Conservation (phyloP, 148 eudicot genomes). For the Persicaria tinctoria region DNA sequence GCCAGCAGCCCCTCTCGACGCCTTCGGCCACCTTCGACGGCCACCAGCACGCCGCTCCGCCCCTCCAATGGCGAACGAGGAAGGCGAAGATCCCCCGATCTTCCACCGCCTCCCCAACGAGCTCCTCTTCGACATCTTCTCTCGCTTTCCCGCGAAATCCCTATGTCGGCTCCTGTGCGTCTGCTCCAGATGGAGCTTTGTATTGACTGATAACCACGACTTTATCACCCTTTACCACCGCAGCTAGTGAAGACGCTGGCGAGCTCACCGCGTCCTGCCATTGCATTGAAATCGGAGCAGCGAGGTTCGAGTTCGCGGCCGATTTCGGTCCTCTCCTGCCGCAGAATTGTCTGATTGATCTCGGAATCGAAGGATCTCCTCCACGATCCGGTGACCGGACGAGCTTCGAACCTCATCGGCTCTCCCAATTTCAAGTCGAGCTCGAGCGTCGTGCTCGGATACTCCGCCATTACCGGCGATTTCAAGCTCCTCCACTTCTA, state of each 20-base stretch:
- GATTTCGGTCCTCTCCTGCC: conserved; percentile 21
- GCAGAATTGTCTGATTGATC: conserved; percentile 31
- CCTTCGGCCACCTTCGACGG: too few relatives aligned
- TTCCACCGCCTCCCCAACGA: conserved; percentile 20
- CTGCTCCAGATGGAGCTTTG: background rate
- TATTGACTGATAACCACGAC: conserved; percentile 15
- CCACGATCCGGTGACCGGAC: conserved; percentile 24
- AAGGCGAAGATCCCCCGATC: background rate
- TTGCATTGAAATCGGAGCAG: conserved; percentile 23
- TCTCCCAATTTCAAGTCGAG: conserved; percentile 16
- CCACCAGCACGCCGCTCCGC: too few relatives aligned
- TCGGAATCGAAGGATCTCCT: conserved; percentile 11
- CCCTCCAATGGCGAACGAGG: background rate
- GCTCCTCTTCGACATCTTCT: too few relatives aligned
- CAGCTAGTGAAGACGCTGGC: background rate
- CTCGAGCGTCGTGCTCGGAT: conserved; percentile 29
- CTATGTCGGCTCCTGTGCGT: too few relatives aligned
- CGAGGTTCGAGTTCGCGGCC: conserved; percentile 11
- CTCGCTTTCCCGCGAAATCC: too few relatives aligned
- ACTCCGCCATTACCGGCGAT: conserved; percentile 10
- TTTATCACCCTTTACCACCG: conserved; percentile 24
- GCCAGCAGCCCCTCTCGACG: too few relatives aligned
- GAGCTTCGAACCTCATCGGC: conserved; percentile 14
- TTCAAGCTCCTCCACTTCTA: conserved; percentile 28
- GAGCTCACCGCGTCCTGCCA: conserved; percentile 14